phyloP scores from a whole-genome alignment of 2,329 filamentous ascomycete species.

The Pyricularia sp. region DNA sequence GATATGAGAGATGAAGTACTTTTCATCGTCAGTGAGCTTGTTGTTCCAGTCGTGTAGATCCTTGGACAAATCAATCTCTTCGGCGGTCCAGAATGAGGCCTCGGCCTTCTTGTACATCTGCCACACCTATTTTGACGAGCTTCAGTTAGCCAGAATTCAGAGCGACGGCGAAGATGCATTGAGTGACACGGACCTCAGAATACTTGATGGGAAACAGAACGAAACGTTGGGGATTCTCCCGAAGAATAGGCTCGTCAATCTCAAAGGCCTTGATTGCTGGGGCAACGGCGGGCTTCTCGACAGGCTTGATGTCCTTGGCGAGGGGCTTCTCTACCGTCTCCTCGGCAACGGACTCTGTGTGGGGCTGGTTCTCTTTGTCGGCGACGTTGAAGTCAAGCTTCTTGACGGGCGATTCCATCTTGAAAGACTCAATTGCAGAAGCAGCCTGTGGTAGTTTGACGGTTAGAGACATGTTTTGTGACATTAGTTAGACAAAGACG shows the following conservation, averaged over 20 bases:
- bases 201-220: conserved; percentile 99
- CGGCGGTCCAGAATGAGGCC: conserved; percentile 98
- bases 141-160: conserved; percentile 28
- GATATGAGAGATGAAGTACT: conserved; percentile 97
- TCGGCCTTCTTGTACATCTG: conserved; percentile 99
- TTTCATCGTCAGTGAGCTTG: conserved; percentile 90
- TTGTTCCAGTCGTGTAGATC: conserved; percentile 99
- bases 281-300: conserved; percentile 38
- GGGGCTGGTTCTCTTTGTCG: conserved; percentile 73
- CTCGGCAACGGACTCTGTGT: conserved; percentile 40
- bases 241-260: conserved; percentile 79
- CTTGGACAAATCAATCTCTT: conserved; percentile 98
- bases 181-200: conserved; percentile 69
- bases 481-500: not conserved
- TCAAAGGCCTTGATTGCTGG: conserved; percentile 57
- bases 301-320: conserved; percentile 34
- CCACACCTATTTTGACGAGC: conserved; percentile 64
- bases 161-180: conserved; percentile 8
- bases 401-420: conserved; percentile 89
- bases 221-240: conserved; percentile 93
- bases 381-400: conserved; percentile 68
- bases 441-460: conserved; percentile 53
- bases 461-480: conserved; percentile 19
- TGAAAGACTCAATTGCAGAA: conserved; percentile 76
- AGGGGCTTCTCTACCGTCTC: conserved; percentile 48